Evolutionary conservation across 2,329 filamentous ascomycete species (phyloP).

Genomic region (Aspergillus neotritici): DNA sequence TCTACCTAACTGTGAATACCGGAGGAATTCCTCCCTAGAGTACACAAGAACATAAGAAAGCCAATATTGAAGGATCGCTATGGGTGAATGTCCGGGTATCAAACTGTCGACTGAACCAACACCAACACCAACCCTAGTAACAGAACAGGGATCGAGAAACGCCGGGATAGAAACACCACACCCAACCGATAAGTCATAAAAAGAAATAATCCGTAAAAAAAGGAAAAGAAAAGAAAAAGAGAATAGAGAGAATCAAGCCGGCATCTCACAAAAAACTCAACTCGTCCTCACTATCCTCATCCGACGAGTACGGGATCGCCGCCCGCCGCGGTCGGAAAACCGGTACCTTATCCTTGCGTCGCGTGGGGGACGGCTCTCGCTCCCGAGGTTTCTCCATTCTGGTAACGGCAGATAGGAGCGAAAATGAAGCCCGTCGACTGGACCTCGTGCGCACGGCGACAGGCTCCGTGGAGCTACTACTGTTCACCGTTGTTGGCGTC

Average conservation of each 20-base stretch:
- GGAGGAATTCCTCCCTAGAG: background rate
- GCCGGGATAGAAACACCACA: background rate
- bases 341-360: background rate
- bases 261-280: slow-evolving; percentile 29
- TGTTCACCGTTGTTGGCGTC: background rate
- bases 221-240: background rate
- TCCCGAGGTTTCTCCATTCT: slow-evolving; percentile 1
- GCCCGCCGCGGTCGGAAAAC: slow-evolving; percentile 5
- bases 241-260: background rate
- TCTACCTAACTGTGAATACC: too few species aligned
- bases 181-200: background rate
- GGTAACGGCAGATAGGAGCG: slow-evolving; percentile 1
- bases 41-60: background rate
- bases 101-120: background rate
- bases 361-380: slow-evolving; percentile 1
- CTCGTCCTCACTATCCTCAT: slow-evolving; percentile 35
- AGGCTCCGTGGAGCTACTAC: slow-evolving; percentile 4
- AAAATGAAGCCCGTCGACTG: background rate
- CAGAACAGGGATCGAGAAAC: slow-evolving; percentile 3
- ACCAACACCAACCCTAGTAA: slow-evolving; percentile 1
- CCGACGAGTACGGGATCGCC: slow-evolving; percentile 24
- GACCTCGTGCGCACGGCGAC: slow-evolving; percentile 9
- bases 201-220: background rate
- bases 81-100: slow-evolving; percentile 9
- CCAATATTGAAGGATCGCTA: background rate